These are phyloP conservation scores for Exophiala spinifera DNA, from an alignment of 2,329 filamentous ascomycete species.

Conservation along the genomic window DNA sequence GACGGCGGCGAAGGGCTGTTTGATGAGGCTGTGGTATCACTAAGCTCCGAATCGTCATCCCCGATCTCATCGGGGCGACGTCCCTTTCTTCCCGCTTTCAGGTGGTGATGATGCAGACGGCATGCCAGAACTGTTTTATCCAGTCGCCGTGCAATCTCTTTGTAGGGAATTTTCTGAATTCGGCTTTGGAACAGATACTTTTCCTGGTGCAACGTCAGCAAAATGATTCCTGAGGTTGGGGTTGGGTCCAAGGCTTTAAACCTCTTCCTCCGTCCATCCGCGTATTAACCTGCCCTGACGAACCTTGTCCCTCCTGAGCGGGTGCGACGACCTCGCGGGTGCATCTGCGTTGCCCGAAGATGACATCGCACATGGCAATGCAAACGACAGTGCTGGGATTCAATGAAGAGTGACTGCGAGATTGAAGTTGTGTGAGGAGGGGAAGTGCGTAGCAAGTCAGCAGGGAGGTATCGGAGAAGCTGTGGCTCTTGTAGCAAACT, in stretches of 20 bases:
- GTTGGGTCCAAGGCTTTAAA: constrained; percentile 47
- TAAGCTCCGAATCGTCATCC: constrained; percentile 15
- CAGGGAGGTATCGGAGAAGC: background rate
- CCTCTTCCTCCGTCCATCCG: constrained; percentile 84
- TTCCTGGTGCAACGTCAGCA: constrained; percentile 54
- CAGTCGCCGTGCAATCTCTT: constrained; percentile 79
- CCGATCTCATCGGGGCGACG: constrained; percentile 16
- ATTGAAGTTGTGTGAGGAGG: background rate
- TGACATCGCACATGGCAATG: constrained; percentile 5
- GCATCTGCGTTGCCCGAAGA: constrained; percentile 34
- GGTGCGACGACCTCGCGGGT: constrained; percentile 52
- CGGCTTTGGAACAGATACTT: constrained; percentile 79
- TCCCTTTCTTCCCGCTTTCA: constrained; percentile 56
- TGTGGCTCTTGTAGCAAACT: constrained; percentile 3
- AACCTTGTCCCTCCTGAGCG: constrained; percentile 20
- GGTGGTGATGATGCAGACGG: constrained; percentile 81
- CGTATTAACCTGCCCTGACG: constrained; percentile 39
- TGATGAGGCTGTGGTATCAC: background rate
- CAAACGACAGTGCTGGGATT: constrained; percentile 34
- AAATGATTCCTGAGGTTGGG: constrained; percentile 1
- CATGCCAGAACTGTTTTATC: constrained; percentile 87
- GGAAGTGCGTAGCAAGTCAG: background rate
- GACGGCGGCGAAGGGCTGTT: constrained; percentile 5
- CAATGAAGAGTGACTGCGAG: background rate
- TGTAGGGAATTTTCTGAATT: constrained; percentile 85